Evolutionary conservation across 2,329 filamentous ascomycete species (phyloP), one percentile per base, ranked within the genome.

Genomic region (Neophaeococcomyces mojaviensis): DNA sequence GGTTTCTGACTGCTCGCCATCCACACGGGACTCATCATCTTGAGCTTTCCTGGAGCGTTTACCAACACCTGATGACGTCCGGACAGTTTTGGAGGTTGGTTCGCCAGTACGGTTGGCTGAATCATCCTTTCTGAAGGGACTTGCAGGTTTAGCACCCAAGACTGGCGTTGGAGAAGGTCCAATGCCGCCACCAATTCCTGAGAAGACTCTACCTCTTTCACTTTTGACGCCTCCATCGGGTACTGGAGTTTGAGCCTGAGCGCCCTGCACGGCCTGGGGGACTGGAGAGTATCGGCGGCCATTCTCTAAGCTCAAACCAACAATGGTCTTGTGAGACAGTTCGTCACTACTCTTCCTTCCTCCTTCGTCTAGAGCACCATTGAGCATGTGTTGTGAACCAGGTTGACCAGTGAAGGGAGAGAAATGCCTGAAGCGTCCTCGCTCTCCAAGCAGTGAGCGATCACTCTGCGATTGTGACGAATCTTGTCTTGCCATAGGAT

Each of bases 131-230:
- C 69, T 71, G 50, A 69, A 72, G 1, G 76, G 74, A 54, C 73
- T 77, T 24, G 68, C 63, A 28, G 53, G 44, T n/a, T 50, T 34
- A 15, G 46, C 41, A 32, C 46, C 48, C 20, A 51, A 50, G 9
- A 50, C 48, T 12, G 55, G 49, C 12, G 69, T 66, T 28, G 71
- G 66, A 22, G 68, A 67, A 51, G 72, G 73, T 24, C 78, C 78
- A 15, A 82, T 71, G 30, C 81, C 81, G 62, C 79, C 82, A 13
- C 81, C 89, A 55, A 97, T 88, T n/a, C 90, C 90, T 15, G 87
- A 88, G 66, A 95, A 96, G 75, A 96, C 94, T 51, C 88, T 82
- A 22, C 89, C 89, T 62, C 96, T 89, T 62, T 96, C 90, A 61
- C 82, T 94, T 72, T 96, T 95, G 60, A 96, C 94, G 35, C 85